These are phyloP conservation scores for Marasmius tenuissimus DNA, from an alignment of 1,284 basidiomycete genomes.

Conservation along the genomic window DNA sequence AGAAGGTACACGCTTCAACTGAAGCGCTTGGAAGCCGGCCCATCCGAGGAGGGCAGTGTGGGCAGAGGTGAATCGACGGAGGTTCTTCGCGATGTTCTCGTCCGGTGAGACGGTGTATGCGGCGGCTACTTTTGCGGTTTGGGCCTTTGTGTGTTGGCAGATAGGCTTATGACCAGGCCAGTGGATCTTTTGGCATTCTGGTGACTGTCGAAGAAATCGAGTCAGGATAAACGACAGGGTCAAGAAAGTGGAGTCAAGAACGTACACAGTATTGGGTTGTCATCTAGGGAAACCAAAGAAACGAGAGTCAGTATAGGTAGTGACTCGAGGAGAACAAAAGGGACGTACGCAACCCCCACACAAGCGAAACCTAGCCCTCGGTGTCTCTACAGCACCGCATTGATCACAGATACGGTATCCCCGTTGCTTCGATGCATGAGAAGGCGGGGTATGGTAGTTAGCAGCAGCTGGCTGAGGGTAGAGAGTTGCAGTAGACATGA, in stretches of 20 bases:
- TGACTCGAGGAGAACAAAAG: conserved; percentile 5
- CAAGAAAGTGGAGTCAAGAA: conserved; percentile 18
- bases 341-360: conserved; percentile 78
- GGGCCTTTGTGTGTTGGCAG: conserved; percentile 68
- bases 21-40: conserved; percentile 79
- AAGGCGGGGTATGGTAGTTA: conserved; percentile 65
- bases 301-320: conserved; percentile 15
- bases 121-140: conserved; percentile 42
- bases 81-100: conserved; percentile 65
- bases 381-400: conserved; percentile 66
- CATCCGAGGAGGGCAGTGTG: conserved; percentile 67
- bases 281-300: conserved; percentile 47
- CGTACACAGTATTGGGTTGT: conserved; percentile 77
- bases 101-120: conserved; percentile 38
- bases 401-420: conserved; percentile 78
- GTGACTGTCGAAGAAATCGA: conserved; percentile 46
- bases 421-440: conserved; percentile 52
- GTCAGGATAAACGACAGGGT: conserved; percentile 5
- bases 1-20: conserved; percentile 71
- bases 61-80: conserved; percentile 75
- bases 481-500: not conserved
- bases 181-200: conserved; percentile 71
- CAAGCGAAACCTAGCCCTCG: conserved; percentile 63
- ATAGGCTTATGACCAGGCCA: conserved; percentile 76
- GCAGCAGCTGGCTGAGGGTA: conserved; percentile 59